Evolutionary conservation across 176 grass and related monocot species (phyloP), one percentile per base, ranked within the genome.

Genomic region (Oryza punctata): DNA sequence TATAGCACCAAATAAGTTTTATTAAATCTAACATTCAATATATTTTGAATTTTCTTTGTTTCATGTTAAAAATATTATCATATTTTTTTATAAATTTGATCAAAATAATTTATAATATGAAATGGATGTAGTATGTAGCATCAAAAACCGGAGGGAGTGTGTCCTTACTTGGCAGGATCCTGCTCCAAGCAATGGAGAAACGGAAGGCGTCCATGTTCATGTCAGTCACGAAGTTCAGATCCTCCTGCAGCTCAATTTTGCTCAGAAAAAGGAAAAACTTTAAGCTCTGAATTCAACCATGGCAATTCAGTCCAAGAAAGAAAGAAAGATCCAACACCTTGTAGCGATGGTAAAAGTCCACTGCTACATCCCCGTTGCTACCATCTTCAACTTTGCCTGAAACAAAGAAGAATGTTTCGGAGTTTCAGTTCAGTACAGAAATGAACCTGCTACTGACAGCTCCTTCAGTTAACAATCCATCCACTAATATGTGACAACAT

Each of bases 291-390:
- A 24, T 25, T 61, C 57, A 61, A 23, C 52, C 6, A 21, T 61
- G 57, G 19, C 57, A 24, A 61, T 61, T 61, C 57, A 24, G 57
- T 24, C 57, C 57, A 61, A 61, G 57, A 24, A 23, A 23, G 47
- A 50, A 15, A 18, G 47, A 41, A 10, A 52, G 45, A 52, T 19
- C 18, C 3, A 2, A 21, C 27, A 94, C 91, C 86, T 94, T 94
- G 84, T 91, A 94, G 0, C 83, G 86, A 84, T 94, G 60, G 24
- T 94, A 94, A 72, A 90, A 94, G 10, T 94, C 89, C 5, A 87
- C 46, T 63, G 84, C 77, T 33, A 78, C 69, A 75, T 94, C 87
- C 1, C 79, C 76, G 28, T 85, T 94, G 77, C 76, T 82, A 38
- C 83, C 63, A 52, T 94, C 87, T 33, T 67, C 38, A 63, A 94